Evolutionary conservation across 805 yeast species (phyloP).

Genomic region (Sugiyamaella valdiviana): DNA sequence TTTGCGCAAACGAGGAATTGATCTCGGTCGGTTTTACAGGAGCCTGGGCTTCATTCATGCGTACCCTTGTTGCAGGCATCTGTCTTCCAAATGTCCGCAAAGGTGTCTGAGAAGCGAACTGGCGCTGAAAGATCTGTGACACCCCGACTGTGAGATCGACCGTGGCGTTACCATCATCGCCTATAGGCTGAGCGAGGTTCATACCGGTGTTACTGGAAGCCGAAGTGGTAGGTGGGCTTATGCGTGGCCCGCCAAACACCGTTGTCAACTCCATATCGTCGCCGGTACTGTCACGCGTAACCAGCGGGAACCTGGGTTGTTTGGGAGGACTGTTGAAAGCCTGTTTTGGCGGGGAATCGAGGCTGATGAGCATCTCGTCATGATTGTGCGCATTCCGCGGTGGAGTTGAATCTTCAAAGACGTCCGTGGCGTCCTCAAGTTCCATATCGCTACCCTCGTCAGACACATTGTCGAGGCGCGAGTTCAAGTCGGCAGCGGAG

Average conservation of each 20-base stretch:
- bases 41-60: no score
- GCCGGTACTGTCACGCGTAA: neutral
- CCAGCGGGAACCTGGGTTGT: neutral
- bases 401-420: slow-evolving; percentile 1
- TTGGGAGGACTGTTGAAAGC: neutral
- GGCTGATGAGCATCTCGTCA: slow-evolving; percentile 10
- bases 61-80: no score
- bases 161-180: neutral
- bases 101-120: neutral
- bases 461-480: neutral
- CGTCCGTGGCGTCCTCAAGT: neutral
- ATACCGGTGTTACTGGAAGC: no score
- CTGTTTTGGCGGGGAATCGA: slow-evolving; percentile 10
- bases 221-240: neutral
- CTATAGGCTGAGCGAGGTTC: neutral
- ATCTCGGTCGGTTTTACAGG: no score
- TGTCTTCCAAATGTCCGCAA: no score
- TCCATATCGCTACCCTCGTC: slow-evolving; percentile 2
- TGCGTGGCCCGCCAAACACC: slow-evolving; percentile 1
- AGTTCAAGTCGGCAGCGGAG: neutral
- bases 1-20: no score
- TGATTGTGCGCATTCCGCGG: neutral
- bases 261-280: slow-evolving; percentile 7
- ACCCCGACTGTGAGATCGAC: neutral
- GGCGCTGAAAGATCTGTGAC: neutral